A percentile compares a stretch with the other conserved stretches of the same genome.
These are phyloP conservation scores for Phytopythium mirpurense DNA, from an alignment of 352 stramenopile genomes.

Conservation along the genomic window DNA sequence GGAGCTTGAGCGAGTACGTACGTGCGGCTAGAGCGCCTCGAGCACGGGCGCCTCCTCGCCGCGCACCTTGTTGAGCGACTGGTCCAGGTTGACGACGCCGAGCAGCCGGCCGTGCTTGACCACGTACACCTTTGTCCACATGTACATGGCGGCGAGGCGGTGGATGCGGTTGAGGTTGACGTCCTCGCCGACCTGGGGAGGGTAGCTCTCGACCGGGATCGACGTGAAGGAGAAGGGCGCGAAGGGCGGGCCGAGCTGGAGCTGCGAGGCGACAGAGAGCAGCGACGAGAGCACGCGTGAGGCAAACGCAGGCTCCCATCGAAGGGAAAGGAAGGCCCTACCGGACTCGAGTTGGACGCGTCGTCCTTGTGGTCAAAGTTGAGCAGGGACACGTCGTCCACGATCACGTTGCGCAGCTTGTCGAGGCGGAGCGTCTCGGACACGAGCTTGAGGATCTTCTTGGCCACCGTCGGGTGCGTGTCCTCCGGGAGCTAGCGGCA, in stretches of 20 bases:
- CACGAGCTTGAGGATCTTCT: slow-evolving; percentile 66
- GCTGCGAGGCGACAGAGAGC: slow-evolving; percentile 22
- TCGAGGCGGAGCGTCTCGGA: slow-evolving; percentile 66
- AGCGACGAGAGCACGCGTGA: not conserved
- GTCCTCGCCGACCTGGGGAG: slow-evolving; percentile 47
- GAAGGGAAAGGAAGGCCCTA: slow-evolving; percentile 12
- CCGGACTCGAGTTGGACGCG: slow-evolving; percentile 33
- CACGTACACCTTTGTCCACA: slow-evolving; percentile 83
- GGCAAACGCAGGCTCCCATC: not conserved
- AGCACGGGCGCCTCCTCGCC: slow-evolving; percentile 42
- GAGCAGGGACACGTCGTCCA: slow-evolving; percentile 65
- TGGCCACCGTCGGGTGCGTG: slow-evolving; percentile 55
- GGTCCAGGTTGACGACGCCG: slow-evolving; percentile 63
- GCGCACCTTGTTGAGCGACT: slow-evolving; percentile 45
- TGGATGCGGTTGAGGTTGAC: slow-evolving; percentile 71
- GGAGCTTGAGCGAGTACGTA: not conserved
- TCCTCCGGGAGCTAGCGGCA: slow-evolving; percentile 44
- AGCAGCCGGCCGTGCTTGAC: slow-evolving; percentile 63
- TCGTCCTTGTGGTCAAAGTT: slow-evolving; percentile 63
- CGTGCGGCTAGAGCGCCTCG: not conserved
- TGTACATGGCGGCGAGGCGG: slow-evolving; percentile 72
- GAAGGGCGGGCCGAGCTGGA: slow-evolving; percentile 67
- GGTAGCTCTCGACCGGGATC: slow-evolving; percentile 72
- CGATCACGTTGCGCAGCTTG: slow-evolving; percentile 49
- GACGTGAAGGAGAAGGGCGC: slow-evolving; percentile 55